phyloP scores from a whole-genome alignment of 2,329 filamentous ascomycete genomes.

The Gaeumannomyces sp. region DNA sequence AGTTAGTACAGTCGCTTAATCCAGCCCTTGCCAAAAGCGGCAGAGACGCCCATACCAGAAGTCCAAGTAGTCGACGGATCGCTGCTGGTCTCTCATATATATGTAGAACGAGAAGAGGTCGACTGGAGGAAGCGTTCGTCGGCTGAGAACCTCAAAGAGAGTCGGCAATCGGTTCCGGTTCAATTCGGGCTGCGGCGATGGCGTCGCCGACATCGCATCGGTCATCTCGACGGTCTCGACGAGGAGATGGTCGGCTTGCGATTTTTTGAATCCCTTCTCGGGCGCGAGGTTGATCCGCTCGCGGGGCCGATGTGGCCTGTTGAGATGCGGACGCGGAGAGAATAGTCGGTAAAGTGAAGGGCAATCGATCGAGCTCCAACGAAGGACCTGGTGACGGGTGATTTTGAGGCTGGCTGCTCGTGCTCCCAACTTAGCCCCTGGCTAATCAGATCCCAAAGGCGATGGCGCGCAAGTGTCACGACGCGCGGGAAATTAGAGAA shows the following conservation, averaged over 20 bases:
- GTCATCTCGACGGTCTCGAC: constrained; percentile 27
- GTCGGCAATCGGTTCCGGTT: constrained; percentile 82
- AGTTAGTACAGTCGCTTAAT: constrained; percentile 11
- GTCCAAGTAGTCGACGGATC: constrained; percentile 95
- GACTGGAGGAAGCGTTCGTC: constrained; percentile 89
- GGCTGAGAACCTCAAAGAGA: constrained; percentile 89
- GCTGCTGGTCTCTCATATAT: constrained; percentile 98
- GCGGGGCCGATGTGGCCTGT: background rate
- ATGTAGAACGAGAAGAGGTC: constrained; percentile 99
- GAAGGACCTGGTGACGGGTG: background rate
- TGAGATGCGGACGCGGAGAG: background rate
- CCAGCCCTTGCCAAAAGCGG: constrained; percentile 10
- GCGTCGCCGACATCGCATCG: constrained; percentile 26
- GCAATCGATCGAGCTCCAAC: background rate
- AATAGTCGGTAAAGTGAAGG: background rate
- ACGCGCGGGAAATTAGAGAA: background rate
- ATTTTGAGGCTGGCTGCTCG: background rate
- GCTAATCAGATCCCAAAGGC: background rate
- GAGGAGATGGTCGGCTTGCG: background rate
- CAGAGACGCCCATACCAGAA: constrained; percentile 68
- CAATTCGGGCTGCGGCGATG: constrained; percentile 53
- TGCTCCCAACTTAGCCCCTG: constrained; percentile 3
- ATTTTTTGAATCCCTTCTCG: background rate
- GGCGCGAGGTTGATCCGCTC: background rate
- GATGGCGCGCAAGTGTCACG: background rate